A percentile compares a stretch with the other conserved stretches of the same genome.
phyloP scores from a whole-genome alignment of 805 yeast genomes.

The Yarrowia bubula region DNA sequence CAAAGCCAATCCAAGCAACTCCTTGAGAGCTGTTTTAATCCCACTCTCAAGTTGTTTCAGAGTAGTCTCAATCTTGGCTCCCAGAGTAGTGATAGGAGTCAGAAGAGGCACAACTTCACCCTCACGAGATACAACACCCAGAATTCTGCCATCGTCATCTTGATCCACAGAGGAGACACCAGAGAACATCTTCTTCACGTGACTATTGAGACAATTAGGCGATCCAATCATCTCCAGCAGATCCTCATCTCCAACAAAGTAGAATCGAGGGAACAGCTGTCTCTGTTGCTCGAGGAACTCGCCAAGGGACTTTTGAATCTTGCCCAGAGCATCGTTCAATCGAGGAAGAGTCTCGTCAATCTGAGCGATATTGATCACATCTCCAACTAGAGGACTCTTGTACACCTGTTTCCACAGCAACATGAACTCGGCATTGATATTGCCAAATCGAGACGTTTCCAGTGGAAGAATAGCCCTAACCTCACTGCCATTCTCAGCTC shows the following conservation, averaged over 20 bases:
- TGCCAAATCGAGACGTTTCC: constrained; percentile 66
- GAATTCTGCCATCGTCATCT: constrained; percentile 42
- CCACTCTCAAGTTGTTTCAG: constrained; percentile 55
- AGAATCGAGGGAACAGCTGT: constrained; percentile 72
- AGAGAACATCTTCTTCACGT: constrained; percentile 67
- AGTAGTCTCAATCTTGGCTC: constrained; percentile 56
- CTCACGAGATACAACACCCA: constrained; percentile 58
- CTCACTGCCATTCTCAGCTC: constrained; percentile 50
- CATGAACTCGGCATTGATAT: constrained; percentile 61
- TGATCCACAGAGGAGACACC: constrained; percentile 52
- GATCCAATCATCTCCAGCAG: constrained; percentile 78
- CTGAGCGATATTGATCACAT: constrained; percentile 51
- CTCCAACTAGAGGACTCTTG: constrained; percentile 53
- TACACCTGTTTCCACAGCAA: constrained; percentile 50
- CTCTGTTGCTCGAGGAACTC: constrained; percentile 82
- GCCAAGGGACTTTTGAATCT: constrained; percentile 62
- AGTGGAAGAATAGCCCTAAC: constrained; percentile 62
- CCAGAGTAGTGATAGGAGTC: constrained; percentile 45
- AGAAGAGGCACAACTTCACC: constrained; percentile 51
- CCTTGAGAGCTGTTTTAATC: constrained; percentile 50
- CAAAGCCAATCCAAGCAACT: constrained; percentile 39
- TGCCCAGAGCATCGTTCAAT: constrained; percentile 53
- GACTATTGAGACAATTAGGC: constrained; percentile 47
- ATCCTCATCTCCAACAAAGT: constrained; percentile 89
- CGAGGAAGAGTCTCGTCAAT: constrained; percentile 49